Conservation (phyloP, 352 stramenopile genomes). For the Pythium inflatum region DNA sequence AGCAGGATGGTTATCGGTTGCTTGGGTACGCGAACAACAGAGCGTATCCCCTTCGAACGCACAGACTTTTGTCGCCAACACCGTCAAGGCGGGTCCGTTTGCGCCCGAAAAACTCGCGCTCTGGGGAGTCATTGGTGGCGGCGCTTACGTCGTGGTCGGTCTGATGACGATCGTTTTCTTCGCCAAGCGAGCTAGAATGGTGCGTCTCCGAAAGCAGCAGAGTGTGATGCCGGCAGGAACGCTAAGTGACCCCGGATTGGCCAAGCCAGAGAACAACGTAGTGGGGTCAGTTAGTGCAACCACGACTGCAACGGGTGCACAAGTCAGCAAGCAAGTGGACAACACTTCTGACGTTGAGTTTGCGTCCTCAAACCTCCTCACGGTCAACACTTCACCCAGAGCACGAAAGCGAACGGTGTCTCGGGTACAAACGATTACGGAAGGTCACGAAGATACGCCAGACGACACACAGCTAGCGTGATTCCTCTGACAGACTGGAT, state of each 20-base stretch:
- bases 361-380: no score
- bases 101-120: slow-evolving; percentile 43
- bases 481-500: no score
- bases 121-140: slow-evolving; percentile 38
- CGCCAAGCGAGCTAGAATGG: slow-evolving; percentile 19
- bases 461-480: slow-evolving; percentile 25
- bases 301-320: not conserved
- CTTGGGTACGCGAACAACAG: slow-evolving; percentile 54
- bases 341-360: slow-evolving; percentile 16
- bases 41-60: slow-evolving; percentile 39
- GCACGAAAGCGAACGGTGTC: slow-evolving; percentile 24
- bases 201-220: slow-evolving; percentile 29
- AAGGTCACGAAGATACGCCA: slow-evolving; percentile 27
- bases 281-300: not conserved
- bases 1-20: slow-evolving; percentile 44
- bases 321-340: slow-evolving; percentile 8
- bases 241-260: not conserved
- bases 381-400: no score
- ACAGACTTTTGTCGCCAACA: not conserved
- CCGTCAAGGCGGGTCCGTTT: slow-evolving; percentile 35
- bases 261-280: not conserved
- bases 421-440: slow-evolving; percentile 31
- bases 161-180: slow-evolving; percentile 18
- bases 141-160: slow-evolving; percentile 34
- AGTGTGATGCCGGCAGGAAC: slow-evolving; percentile 30